A percentile compares a stretch with the other conserved stretches of the same genome.
Conservation (phyloP, 192 early-diverging fungal genomes). For the Thamnidium elegans region DNA sequence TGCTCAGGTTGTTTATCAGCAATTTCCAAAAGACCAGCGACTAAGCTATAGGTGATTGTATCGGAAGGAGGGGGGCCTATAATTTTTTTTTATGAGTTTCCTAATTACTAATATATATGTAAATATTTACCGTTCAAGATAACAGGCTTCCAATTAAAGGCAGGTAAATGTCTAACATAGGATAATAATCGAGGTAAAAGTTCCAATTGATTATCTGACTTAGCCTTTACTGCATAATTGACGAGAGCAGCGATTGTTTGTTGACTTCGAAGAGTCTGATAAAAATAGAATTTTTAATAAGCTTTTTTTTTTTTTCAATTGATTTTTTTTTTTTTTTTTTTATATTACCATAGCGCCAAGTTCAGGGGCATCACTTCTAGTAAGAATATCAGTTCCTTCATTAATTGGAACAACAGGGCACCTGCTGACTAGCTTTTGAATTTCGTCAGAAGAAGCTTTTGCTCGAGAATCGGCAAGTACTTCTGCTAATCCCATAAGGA, state of each 20-base stretch:
- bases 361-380: constrained; percentile 13
- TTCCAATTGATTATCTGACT: constrained; percentile 25
- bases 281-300: not conserved
- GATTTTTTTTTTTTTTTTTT: not conserved
- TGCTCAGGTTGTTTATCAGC: constrained; percentile 35
- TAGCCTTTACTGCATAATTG: constrained; percentile 25
- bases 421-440: constrained; percentile 37
- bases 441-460: constrained; percentile 41
- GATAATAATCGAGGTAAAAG: constrained; percentile 26
- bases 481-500: constrained; percentile 49
- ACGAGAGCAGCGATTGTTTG: constrained; percentile 33
- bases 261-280: constrained; percentile 32
- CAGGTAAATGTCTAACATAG: constrained; percentile 33
- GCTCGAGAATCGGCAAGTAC: constrained; percentile 46
- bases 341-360: constrained; percentile 23
- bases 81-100: not conserved
- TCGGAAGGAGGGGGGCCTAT: constrained; percentile 35
- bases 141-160: constrained; percentile 26
- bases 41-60: constrained; percentile 43
- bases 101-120: not conserved
- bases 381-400: constrained; percentile 19
- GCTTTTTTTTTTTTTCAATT: not conserved
- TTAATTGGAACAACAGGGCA: constrained; percentile 36
- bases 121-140: constrained; percentile 28
- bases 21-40: constrained; percentile 44